phyloP scores from a whole-genome alignment of 2,329 filamentous ascomycete species.

The Ophiocordyceps camponoti-floridani region DNA sequence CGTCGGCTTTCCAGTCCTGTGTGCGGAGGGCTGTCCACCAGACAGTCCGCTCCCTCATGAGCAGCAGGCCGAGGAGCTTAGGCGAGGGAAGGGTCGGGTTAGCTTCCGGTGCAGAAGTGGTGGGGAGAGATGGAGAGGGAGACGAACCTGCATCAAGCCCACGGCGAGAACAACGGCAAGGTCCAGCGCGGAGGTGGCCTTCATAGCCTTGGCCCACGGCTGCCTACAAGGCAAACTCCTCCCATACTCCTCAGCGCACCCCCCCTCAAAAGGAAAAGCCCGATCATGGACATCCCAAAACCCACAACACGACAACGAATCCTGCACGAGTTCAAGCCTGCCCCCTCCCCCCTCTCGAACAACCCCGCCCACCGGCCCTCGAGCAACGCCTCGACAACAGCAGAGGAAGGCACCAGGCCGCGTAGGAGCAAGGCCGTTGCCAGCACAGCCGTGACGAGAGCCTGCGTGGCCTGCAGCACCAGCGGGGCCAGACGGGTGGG shows the following conservation, averaged over 20 bases:
- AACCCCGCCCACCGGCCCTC: slow-evolving; percentile 35
- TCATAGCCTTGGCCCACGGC: slow-evolving; percentile 38
- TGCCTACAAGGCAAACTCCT: slow-evolving; percentile 28
- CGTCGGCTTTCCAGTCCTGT: slow-evolving; percentile 4
- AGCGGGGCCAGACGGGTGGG: slow-evolving; percentile 8
- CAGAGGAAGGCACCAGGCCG: slow-evolving; percentile 13
- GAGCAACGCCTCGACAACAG: slow-evolving; percentile 30
- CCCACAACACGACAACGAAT: slow-evolving; percentile 49
- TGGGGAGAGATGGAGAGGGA: neutral
- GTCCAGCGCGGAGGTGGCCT: slow-evolving; percentile 32
- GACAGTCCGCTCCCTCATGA: slow-evolving; percentile 10
- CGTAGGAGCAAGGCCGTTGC: slow-evolving; percentile 23
- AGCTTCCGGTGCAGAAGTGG: no score
- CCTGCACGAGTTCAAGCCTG: slow-evolving; percentile 42
- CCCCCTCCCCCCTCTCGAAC: slow-evolving; percentile 28
- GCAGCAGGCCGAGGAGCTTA: slow-evolving; percentile 13
- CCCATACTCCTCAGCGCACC: slow-evolving; percentile 27
- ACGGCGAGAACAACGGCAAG: slow-evolving; percentile 34
- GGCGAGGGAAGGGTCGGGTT: neutral
- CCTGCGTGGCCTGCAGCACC: slow-evolving; percentile 23
- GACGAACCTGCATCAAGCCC: slow-evolving; percentile 35
- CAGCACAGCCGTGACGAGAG: slow-evolving; percentile 22
- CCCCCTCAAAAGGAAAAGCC: slow-evolving; percentile 37
- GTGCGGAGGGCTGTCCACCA: slow-evolving; percentile 14
- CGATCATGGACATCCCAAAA: slow-evolving; percentile 37